Base-by-base conservation (phyloP, 2,329 filamentous ascomycete species). In the Venturia nashicola region DNA sequence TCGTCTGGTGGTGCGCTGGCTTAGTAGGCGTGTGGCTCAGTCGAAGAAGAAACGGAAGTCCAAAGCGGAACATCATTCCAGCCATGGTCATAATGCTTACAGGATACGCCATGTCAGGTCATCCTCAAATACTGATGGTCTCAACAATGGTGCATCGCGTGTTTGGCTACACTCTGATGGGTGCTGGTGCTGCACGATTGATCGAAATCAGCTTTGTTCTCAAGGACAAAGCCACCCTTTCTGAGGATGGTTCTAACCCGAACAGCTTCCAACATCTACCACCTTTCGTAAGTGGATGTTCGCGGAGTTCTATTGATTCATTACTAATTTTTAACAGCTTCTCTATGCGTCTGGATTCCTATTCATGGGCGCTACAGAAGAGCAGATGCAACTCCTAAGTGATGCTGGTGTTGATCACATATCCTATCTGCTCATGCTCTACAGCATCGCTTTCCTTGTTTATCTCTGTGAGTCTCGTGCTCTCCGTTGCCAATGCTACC, bases 1-100 rank as follows among this genome's bases (percentile, higher is more conserved):
- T 99, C 67, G 86, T 99, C 61, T 99, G 94, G 94, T 99, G 93
- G 93, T 89, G 86, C 70, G 93, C 94, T 8, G 94, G 94, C 32
- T 78, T 99, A 39, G 83, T 93, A 12, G 94, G 94, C 51, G 83
- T 99, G 62, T 99, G 93, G 94, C 80, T 99, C 46, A 96, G 91
- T 73, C 84, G 85, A 67, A 90, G 87, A 72, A 85, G 90, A 64
- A 86, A 93, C 67, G 93, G 94, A 61, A 82, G 85, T 51, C 92
- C 94, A 9, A 91, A 93, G 80, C 85, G 94, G 69, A 99, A 99
- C 77, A 85, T 99, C 66, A 86, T 99, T 63, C 94, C 94, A 0
- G 92, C 86, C 14, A 89, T 97, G 67, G 91, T 99, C 65, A 89
- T 99, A 65, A 76, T 96, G 66, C 78, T 99, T 64, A 99, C 94